Evolutionary conservation across 495 filamentous ascomycete genomes (phyloP).

Genomic region (Aspergillus sclerotioniger): DNA sequence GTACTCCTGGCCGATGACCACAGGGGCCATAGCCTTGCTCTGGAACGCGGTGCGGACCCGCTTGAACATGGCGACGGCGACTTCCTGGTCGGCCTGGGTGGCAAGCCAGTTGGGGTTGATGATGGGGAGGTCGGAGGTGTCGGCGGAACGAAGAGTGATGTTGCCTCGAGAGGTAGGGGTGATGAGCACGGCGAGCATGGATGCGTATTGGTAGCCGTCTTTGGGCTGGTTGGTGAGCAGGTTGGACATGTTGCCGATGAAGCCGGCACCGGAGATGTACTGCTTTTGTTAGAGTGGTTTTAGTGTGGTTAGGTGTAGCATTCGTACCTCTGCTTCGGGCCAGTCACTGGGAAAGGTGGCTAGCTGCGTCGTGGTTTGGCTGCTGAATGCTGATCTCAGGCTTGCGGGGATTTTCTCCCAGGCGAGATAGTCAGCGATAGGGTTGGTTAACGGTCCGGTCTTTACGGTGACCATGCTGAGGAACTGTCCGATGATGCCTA

Average conservation of each 20-base stretch:
- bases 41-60: constrained; percentile 46
- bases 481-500: constrained; percentile 8
- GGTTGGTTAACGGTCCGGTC: constrained; percentile 36
- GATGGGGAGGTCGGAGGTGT: constrained; percentile 44
- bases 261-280: constrained; percentile 38
- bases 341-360: constrained; percentile 48
- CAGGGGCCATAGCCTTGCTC: constrained; percentile 37
- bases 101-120: constrained; percentile 57
- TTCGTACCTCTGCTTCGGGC: constrained; percentile 54
- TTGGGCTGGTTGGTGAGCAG: constrained; percentile 32
- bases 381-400: constrained; percentile 24
- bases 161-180: constrained; percentile 55
- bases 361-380: constrained; percentile 25
- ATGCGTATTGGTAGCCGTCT: constrained; percentile 50
- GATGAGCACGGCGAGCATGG: constrained; percentile 38
- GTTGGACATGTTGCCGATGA: constrained; percentile 38
- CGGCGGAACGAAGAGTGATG: constrained; percentile 47
- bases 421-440: constrained; percentile 39
- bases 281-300: constrained; percentile 2
- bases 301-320: background rate
- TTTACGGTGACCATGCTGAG: constrained; percentile 7
- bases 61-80: constrained; percentile 54
- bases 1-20: constrained; percentile 45
- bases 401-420: constrained; percentile 50
- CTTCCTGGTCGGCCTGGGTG: constrained; percentile 46